Conservation (phyloP, 2,329 filamentous ascomycete species). For the Incumbomyces delicatus region DNA sequence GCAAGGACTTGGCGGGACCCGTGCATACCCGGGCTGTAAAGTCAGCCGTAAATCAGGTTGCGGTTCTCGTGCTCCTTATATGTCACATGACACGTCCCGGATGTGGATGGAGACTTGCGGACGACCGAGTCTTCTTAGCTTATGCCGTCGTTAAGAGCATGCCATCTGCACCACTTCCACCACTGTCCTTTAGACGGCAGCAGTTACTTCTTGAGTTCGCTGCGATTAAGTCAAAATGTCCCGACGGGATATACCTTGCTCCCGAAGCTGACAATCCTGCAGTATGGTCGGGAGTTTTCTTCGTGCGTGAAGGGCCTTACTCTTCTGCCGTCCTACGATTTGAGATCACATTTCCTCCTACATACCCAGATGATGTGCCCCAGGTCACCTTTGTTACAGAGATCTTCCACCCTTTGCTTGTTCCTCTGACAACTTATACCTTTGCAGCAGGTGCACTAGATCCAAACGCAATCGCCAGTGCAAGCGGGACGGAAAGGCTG, state of each 20-base stretch:
- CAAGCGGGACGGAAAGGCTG: conserved; percentile 70
- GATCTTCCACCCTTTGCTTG: conserved; percentile 88
- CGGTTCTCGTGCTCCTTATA: too few relatives aligned
- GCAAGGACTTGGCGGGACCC: too few relatives aligned
- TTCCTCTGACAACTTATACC: conserved; percentile 87
- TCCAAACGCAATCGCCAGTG: conserved; percentile 59
- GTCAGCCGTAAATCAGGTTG: too few relatives aligned
- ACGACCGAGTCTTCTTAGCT: too few relatives aligned
- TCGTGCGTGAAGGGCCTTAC: conserved; percentile 85
- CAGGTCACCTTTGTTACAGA: conserved; percentile 83
- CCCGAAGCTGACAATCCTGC: conserved; percentile 71
- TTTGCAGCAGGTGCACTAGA: conserved; percentile 58
- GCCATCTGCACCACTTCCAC: conserved; percentile 15
- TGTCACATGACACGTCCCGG: too few relatives aligned
- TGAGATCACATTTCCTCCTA: conserved; percentile 72
- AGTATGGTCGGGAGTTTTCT: conserved; percentile 83
- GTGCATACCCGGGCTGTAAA: too few relatives aligned
- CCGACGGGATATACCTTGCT: conserved; percentile 77
- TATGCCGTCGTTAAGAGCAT: too few relatives aligned
- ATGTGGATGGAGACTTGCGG: too few relatives aligned
- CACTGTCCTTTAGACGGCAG: conserved; percentile 61
- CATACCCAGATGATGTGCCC: conserved; percentile 70
- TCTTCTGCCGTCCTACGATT: conserved; percentile 79
- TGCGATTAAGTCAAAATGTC: conserved; percentile 70
- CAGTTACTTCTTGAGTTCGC: conserved; percentile 73